Base-by-base conservation (phyloP, 2,329 filamentous ascomycete genomes). In the Penicillium sp. region DNA sequence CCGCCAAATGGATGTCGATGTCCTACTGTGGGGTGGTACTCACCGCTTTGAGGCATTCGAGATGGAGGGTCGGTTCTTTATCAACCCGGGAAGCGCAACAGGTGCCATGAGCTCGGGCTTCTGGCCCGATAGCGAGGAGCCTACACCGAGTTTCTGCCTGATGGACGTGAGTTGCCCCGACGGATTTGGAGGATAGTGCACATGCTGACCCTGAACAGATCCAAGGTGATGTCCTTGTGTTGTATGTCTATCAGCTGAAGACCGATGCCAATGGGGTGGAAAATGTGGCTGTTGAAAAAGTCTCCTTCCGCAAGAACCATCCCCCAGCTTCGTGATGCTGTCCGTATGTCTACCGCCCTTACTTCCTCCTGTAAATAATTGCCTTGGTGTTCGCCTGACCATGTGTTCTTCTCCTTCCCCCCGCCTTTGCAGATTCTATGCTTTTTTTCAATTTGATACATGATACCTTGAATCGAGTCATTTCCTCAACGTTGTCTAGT, bases 151-250 rank as follows among this genome's bases (percentile, higher is more conserved):
- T 72, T 97, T 97, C 76, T 96, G 94, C 70, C 78, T 97, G 74
- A 97, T 97, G 93, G 93, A 97, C 83, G 92, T 97, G 75, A 79
- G 91, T 88, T 49, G 42, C 49, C 38, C 47, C 11, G 26, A n/a
- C 13, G 2, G n/a, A 0, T 38, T 20, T 24, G 5, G 3, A 5
- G 10, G 10, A 31, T 40, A 32, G 8, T 22, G 14, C 31, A 14
- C 26, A 45, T 62, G 56, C 62, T 67, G 44, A 66, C 10, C 11
- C 8, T 57, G 40, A 64, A 59, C 66, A 96, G 91, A 90, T 96
- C 35, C 93, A 97, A 84, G 93, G 93, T 32, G 95, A 97, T 72
- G 95, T 95, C 16, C 83, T 97, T 63, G 95, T 95, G 57, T 82
- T 97, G 48, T 97, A 97, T 74, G 93, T 97, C 51, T 97, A 97